These are phyloP conservation scores for Trichoderma sp. DNA, from an alignment of 2,329 filamentous ascomycete species.

Conservation along the genomic window DNA sequence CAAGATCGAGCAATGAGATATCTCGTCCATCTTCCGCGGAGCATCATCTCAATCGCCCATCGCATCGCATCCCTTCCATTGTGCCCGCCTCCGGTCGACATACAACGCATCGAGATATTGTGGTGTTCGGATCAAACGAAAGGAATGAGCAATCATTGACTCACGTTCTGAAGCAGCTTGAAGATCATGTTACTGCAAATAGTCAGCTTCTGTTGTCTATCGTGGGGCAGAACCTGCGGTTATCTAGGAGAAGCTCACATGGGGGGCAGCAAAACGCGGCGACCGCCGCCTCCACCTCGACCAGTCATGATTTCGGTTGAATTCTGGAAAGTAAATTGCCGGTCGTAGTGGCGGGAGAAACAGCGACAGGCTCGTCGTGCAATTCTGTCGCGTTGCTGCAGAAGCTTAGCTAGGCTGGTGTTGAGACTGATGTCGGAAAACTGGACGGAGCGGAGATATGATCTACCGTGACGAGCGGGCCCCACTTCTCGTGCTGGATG, in stretches of 20 bases:
- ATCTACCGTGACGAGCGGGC: neutral
- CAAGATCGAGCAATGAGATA: neutral
- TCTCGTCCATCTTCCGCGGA: neutral
- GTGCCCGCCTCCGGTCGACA: neutral
- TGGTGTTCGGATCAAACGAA: neutral
- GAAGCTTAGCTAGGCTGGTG: conserved; percentile 13
- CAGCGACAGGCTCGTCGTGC: neutral
- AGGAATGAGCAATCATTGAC: conserved; percentile 28
- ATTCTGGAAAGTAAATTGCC: neutral
- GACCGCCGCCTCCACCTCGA: conserved; percentile 60
- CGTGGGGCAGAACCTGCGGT: neutral
- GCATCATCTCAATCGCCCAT: neutral
- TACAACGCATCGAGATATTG: neutral
- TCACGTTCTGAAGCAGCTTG: conserved; percentile 74
- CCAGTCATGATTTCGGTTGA: conserved; percentile 52
- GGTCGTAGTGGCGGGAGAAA: neutral
- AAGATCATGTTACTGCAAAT: conserved; percentile 50
- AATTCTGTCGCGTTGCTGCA: conserved; percentile 2
- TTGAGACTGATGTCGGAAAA: conserved; percentile 15
- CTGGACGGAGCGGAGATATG: conserved; percentile 10
- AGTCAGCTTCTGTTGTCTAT: conserved; percentile 31
- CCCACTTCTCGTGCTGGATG: neutral
- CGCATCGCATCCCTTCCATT: neutral
- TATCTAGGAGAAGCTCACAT: conserved; percentile 43
- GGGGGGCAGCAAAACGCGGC: conserved; percentile 61